Evolutionary conservation across 1,139 yeast species (phyloP).

Genomic region (Pichia sp.): DNA sequence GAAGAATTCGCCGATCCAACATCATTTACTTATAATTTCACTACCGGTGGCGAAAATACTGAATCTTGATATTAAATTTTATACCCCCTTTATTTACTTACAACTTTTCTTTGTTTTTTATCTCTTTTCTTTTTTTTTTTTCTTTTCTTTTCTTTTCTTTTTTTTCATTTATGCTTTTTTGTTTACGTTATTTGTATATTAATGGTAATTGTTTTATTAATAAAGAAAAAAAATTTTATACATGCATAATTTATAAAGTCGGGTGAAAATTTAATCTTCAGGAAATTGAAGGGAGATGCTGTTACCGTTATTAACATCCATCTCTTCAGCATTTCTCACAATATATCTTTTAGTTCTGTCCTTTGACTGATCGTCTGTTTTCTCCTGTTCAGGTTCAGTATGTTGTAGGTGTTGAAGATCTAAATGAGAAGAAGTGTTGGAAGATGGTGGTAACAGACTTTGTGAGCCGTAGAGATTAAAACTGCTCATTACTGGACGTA

Average conservation of each 20-base stretch:
- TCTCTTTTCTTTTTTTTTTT: not conserved
- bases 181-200: not conserved
- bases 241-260: too few species aligned
- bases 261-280: too few species aligned
- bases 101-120: not conserved
- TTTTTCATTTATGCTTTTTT: not conserved
- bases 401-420: constrained; percentile 8
- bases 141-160: not conserved
- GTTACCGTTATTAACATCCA: constrained; percentile 15
- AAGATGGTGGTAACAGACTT: constrained; percentile 7
- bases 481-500: constrained; percentile 16
- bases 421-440: constrained; percentile 5
- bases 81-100: too few species aligned
- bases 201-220: not conserved
- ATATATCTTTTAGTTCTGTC: not conserved
- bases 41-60: not conserved
- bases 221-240: too few species aligned
- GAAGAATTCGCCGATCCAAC: constrained; percentile 33
- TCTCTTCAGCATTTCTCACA: constrained; percentile 6
- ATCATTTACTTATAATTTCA: constrained; percentile 3
- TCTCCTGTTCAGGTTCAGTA: not conserved
- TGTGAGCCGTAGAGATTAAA: constrained; percentile 19
- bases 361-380: not conserved
- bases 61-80: constrained; percentile 1
- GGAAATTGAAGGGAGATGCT: constrained; percentile 15